Conservation (phyloP, 2,329 filamentous ascomycete species). For the Alternaria gansuensis region DNA sequence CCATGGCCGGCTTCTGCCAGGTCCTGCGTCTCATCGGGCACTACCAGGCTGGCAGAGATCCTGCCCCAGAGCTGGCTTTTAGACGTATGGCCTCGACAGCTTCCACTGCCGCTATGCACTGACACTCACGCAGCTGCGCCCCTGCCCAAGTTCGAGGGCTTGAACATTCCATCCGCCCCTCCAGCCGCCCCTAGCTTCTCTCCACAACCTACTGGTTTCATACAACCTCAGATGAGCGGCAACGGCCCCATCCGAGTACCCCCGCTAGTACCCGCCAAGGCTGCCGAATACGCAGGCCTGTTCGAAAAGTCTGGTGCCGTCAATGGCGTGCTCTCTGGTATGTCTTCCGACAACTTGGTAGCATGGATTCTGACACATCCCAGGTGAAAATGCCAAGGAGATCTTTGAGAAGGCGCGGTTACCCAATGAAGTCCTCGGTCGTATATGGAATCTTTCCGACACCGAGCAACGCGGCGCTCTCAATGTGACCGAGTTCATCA, state of each 20-base stretch:
- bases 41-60: slow-evolving; percentile 86
- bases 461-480: slow-evolving; percentile 90
- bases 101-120: slow-evolving; percentile 24
- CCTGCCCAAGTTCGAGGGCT: slow-evolving; percentile 90
- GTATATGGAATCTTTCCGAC: slow-evolving; percentile 95
- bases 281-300: slow-evolving; percentile 84
- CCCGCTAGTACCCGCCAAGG: slow-evolving; percentile 86
- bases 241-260: slow-evolving; percentile 82
- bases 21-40: slow-evolving; percentile 95
- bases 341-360: neutral
- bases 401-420: slow-evolving; percentile 95
- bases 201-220: slow-evolving; percentile 47
- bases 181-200: slow-evolving; percentile 60
- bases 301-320: slow-evolving; percentile 89
- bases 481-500: slow-evolving; percentile 90
- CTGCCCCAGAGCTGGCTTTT: slow-evolving; percentile 80
- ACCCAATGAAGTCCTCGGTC: slow-evolving; percentile 88
- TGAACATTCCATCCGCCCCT: slow-evolving; percentile 62
- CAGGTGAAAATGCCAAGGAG: slow-evolving; percentile 84
- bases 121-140: slow-evolving; percentile 68
- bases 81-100: slow-evolving; percentile 63
- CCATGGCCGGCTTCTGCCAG: slow-evolving; percentile 89
- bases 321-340: slow-evolving; percentile 76
- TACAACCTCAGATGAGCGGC: slow-evolving; percentile 53
- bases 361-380: slow-evolving; percentile 14